A percentile compares a stretch with the other conserved stretches of the same genome.
These are phyloP conservation scores for Acarospora socialis DNA, from an alignment of 2,329 filamentous ascomycete genomes.

Conservation along the genomic window DNA sequence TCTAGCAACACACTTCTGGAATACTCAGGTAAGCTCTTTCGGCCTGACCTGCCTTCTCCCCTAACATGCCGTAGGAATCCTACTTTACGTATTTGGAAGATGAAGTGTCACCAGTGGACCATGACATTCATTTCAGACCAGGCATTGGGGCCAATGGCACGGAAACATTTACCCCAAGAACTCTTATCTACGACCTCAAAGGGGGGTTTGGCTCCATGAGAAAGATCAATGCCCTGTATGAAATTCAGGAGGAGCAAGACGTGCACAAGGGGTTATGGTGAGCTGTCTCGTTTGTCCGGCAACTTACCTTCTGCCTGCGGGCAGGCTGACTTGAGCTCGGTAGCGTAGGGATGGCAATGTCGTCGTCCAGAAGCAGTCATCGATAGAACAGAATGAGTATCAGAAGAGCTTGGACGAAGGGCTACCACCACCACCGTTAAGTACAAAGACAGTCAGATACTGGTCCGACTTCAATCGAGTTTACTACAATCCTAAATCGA, in stretches of 20 bases:
- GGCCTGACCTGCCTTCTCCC: slow-evolving; percentile 4
- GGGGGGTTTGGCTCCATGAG: slow-evolving; percentile 79
- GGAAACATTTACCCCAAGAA: slow-evolving; percentile 85
- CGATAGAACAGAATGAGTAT: slow-evolving; percentile 59
- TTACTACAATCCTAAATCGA: slow-evolving; percentile 81
- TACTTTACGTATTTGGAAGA: slow-evolving; percentile 79
- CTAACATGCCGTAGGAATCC: slow-evolving; percentile 52
- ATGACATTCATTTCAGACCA: slow-evolving; percentile 77
- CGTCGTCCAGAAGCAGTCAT: slow-evolving; percentile 52
- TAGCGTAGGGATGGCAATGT: slow-evolving; percentile 47
- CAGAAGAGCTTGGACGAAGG: slow-evolving; percentile 67
- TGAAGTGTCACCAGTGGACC: slow-evolving; percentile 55
- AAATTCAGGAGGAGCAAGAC: slow-evolving; percentile 33
- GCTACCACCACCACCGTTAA: slow-evolving; percentile 45
- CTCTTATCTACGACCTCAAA: slow-evolving; percentile 89
- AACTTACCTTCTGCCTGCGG: slow-evolving; percentile 1
- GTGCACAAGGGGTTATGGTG: slow-evolving; percentile 32
- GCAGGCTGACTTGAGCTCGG: too few species aligned
- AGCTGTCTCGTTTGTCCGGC: slow-evolving; percentile 9
- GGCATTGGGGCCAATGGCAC: slow-evolving; percentile 69
- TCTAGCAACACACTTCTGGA: slow-evolving; percentile 93
- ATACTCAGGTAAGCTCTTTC: slow-evolving; percentile 55
- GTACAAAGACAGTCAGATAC: slow-evolving; percentile 62
- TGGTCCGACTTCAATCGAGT: slow-evolving; percentile 93
- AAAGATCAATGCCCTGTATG: slow-evolving; percentile 81